Base-by-base conservation (phyloP, 2,329 filamentous ascomycete species). In the Calonectria pseudoreteaudii region DNA sequence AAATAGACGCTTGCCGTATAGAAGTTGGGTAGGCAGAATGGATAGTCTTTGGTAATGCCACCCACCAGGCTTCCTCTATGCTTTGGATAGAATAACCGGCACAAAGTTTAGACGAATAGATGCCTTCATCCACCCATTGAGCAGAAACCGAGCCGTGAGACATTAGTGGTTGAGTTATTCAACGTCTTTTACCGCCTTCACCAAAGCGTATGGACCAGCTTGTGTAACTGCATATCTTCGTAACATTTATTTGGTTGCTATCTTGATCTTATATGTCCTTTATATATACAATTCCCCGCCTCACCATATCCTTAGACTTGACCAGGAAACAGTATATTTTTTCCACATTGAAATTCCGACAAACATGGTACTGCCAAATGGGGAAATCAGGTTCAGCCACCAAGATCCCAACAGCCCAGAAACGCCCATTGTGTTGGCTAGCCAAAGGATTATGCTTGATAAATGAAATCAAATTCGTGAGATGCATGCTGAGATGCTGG, bases 391-490 rank as follows among this genome's bases (percentile, higher is more conserved):
- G 34, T 41, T 62, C 36, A 62, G 34, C 41, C 3, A 41, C 56
- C 38, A 23, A 13, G 68, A 58, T 68, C 70, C 52, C 68, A 74
- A 38, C 8, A 14, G 47, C 56, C 72, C 70, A n/a, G 52, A 73
- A 78, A 80, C 74, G 71, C 75, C 78, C 49, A 58, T 56, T 56
- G 66, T 70, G 56, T 75, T 73, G 68, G 69, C 74, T 70, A 71
- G 56, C 52, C 26, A 50, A 67, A 70, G n/a, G 66, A 71, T 72
- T 71, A 72, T 77, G 62, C 70, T 67, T 65, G 53, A 71, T 70
- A 70, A 66, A 50, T 66, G 41, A 41, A 64, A 58, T 41, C 50
- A 65, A 71, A 50, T 58, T 71, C 41, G 34, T 50, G 30, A 56
- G 66, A n/a, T 49, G 38, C 44, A 47, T 70, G n/a, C 30, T 44